These are phyloP conservation scores for Adiantum capillusveneris DNA, from an alignment of 75 land plant genomes.

Conservation along the genomic window DNA sequence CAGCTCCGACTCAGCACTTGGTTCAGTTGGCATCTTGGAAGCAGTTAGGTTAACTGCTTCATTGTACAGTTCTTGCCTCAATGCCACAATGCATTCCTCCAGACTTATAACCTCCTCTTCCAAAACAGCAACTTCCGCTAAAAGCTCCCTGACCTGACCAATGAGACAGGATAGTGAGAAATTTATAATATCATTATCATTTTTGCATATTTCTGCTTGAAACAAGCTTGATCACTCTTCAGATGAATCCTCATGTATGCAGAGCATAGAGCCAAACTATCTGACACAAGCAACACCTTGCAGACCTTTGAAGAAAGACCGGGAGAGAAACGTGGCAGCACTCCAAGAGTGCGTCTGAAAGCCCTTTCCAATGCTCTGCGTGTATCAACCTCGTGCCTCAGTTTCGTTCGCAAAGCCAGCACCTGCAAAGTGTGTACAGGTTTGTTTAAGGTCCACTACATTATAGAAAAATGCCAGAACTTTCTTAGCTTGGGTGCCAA, in stretches of 20 bases:
- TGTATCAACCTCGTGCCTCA: conserved; percentile 40
- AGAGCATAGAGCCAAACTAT: no score
- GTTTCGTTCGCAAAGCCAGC: conserved; percentile 25
- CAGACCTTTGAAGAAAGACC: conserved; percentile 53
- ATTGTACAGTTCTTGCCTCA: conserved; percentile 41
- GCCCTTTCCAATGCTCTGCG: conserved; percentile 49
- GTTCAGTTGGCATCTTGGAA: conserved; percentile 13
- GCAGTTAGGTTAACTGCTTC: conserved; percentile 27
- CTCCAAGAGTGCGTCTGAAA: conserved; percentile 36
- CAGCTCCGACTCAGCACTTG: conserved; percentile 10
- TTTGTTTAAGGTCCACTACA: no score
- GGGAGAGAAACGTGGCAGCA: conserved; percentile 38
- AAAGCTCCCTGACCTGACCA: conserved; percentile 58
- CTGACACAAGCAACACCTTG: no score
- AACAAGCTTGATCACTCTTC: no score
- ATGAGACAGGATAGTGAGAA: no score
- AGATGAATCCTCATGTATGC: no score
- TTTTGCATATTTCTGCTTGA: no score
- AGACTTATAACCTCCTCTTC: conserved; percentile 72
- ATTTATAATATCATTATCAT: no score
- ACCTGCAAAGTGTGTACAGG: conserved; percentile 44
- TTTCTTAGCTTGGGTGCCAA: background rate
- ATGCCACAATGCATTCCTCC: conserved; percentile 52
- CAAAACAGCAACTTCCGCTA: conserved; percentile 63
- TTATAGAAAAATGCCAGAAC: background rate